Base-by-base conservation (phyloP, 148 eudicot genomes). In the Polygonum aviculare region DNA sequence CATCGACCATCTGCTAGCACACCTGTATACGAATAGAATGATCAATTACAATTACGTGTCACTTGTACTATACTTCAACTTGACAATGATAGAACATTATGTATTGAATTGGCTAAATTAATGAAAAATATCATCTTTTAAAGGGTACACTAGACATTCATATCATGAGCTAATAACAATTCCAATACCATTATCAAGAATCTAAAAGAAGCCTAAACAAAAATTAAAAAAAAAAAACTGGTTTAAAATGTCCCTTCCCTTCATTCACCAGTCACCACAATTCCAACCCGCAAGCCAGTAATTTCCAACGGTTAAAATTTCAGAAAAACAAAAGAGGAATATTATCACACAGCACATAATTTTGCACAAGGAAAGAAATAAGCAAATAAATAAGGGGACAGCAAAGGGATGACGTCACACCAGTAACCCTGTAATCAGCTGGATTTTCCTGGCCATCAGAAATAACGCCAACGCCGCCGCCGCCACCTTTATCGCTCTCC, bases 1-100 rank as follows among this genome's bases (percentile, higher is more conserved):
- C 94, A 92, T 73, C 94, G 80, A 47, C 94, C 97, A 74, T 92
- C 97, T 0, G 91, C 89, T 69, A 76, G 79, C 70, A 90, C 94
- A 65, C 88, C 91, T 92, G 69, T 5, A 52, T 45, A n/a, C 19
- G 10, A 38, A 59, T 18, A 57, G 10, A 36, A 16, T 54, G 19
- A 18, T 54, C 77, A 65, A 9, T 14, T 2, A 12, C 19, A 65
- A 65, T 26, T 26, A 26, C 1, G 0, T 26, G 31, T 26, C 31
- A 26, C 31, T 26, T 26, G 31, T 26, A 26, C 31, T 26, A 26
- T 26, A 26, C 31, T 26, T 26, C 31, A 26, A 26, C 31, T 26
- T 26, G 31, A 26, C 31, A 26, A 26, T 26, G 11, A 2, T 39
- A 69, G 26, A 41, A 36, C 0, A 69, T 14, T 36, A 18, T 16